Conservation (phyloP, 2,329 filamentous ascomycete genomes). For the Alternaria dauci region DNA sequence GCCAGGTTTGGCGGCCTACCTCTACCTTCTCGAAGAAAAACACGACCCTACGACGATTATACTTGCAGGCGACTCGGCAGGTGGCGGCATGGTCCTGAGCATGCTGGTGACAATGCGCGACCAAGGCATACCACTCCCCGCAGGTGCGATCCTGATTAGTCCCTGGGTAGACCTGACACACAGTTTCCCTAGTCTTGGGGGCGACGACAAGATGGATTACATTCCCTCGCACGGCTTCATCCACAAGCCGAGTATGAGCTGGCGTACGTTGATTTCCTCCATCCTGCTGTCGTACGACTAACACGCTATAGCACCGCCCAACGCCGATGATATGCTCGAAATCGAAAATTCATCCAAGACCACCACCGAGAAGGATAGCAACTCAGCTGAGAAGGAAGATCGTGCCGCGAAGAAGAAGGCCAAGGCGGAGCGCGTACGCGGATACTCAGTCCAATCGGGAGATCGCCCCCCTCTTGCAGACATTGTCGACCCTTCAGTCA, state of each 20-base stretch:
- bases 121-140: constrained; percentile 81
- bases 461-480: constrained; percentile 29
- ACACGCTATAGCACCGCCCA: constrained; percentile 69
- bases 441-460: constrained; percentile 41
- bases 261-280: constrained; percentile 61
- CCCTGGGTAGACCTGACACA: constrained; percentile 97
- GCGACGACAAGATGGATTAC: constrained; percentile 79
- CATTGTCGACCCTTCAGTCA: constrained; percentile 15
- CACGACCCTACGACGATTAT: constrained; percentile 85
- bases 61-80: constrained; percentile 90
- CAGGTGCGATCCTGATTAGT: constrained; percentile 88
- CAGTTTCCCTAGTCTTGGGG: constrained; percentile 89
- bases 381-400: constrained; percentile 30
- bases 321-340: constrained; percentile 72
- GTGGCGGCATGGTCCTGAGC: constrained; percentile 85
- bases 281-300: not conserved
- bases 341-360: constrained; percentile 46
- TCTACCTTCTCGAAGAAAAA: constrained; percentile 75
- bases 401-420: constrained; percentile 47
- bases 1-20: constrained; percentile 74
- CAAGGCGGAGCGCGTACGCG: constrained; percentile 45
- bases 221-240: constrained; percentile 89
- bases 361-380: constrained; percentile 10
- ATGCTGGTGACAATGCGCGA: constrained; percentile 84
- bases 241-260: constrained; percentile 86